Base-by-base conservation (phyloP, 2,329 filamentous ascomycete species). In the Trichophyton rubrum region DNA sequence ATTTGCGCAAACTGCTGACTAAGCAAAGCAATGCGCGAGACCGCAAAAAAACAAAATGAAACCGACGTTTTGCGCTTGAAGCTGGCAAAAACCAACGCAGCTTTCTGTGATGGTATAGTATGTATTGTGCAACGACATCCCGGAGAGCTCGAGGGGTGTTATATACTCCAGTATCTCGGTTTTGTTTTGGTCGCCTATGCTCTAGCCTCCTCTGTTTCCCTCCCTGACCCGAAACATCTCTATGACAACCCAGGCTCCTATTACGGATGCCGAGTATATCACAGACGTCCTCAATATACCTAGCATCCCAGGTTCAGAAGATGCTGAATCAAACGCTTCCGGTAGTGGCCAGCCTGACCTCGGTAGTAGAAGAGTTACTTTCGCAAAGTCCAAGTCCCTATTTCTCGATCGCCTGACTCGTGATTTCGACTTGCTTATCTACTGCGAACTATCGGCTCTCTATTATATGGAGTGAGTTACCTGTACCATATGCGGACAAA, bases 381-480 rank as follows among this genome's bases (percentile, higher is more conserved):
- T 73, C 62, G 67, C 69, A 4, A 68, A 71, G 27, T 74, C 74
- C 60, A 76, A 78, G 65, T 71, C 73, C 24, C 72, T 74, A 24
- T 71, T 80, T 64, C 76, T 85, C 45, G 79, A 83, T 65, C 77
- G 81, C 59, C 68, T 85, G 57, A 74, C 85, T 62, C 77, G 79
- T 60, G 78, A 80, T 66, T 70, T 85, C 49, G 83, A 86, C 66
- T 77, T 82, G 65, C 67, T 84, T 56, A 78, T 84, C 60, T 85
- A 84, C 72, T 79, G 82, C 69, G 75, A 86, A 73, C 73, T 86
- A 62, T 82, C 82, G 41, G 77, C 78, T 6, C 71, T 85, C 62
- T 86, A 86, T 70, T 82, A 85, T 69, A 78, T 85, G 72, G 83
- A 86, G 82, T 85, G 76, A 67, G 80, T 30, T 35, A n/a, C 9